phyloP scores from a whole-genome alignment of 106 monocot species.

The Triglochin maritima region DNA sequence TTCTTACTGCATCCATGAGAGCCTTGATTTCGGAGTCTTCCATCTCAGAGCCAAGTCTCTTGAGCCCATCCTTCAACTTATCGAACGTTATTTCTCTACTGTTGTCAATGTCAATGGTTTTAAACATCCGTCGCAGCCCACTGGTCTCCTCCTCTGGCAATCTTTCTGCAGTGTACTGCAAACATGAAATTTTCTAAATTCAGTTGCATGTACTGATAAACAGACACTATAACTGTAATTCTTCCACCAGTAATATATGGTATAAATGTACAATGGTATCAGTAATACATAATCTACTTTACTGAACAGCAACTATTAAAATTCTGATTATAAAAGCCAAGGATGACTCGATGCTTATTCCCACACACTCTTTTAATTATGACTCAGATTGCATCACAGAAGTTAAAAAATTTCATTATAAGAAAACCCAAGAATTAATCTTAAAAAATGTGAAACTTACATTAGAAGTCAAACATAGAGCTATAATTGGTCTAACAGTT shows the following conservation, averaged over 20 bases:
- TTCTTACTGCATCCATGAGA: neutral
- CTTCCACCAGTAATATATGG: too few species aligned
- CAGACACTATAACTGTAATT: too few species aligned
- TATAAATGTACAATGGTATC: too few species aligned
- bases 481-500: too few species aligned
- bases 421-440: neutral
- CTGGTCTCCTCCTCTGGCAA: neutral
- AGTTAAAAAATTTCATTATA: too few species aligned
- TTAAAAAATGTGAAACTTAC: neutral
- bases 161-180: slow-evolving; percentile 1
- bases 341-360: too few species aligned
- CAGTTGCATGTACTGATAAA: neutral
- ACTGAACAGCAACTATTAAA: too few species aligned
- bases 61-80: neutral
- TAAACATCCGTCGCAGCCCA: neutral
- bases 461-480: too few species aligned
- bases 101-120: neutral
- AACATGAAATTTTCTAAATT: neutral
- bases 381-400: too few species aligned
- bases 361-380: too few species aligned
- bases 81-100: neutral
- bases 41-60: neutral
- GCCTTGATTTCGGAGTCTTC: neutral
- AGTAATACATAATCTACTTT: too few species aligned
- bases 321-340: too few species aligned